Percentiles rank a stretch among this genome's conserved stretches.
Evolutionary conservation across 257 asterid species (phyloP).

Genomic region (Solanum corneliomulleri): DNA sequence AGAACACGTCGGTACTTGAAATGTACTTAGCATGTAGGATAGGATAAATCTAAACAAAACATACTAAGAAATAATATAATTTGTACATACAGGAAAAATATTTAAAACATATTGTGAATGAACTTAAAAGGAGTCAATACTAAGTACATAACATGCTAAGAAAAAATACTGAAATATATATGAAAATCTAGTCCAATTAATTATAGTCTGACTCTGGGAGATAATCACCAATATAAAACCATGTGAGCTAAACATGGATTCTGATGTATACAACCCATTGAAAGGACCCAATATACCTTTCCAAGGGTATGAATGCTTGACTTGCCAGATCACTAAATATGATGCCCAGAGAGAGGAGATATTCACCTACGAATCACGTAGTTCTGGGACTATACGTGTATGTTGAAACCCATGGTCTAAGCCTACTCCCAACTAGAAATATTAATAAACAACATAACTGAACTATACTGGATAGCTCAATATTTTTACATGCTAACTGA

Average conservation of each 20-base stretch:
- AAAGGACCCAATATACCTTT: neutral
- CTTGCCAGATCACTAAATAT: neutral
- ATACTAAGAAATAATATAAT: too few species aligned
- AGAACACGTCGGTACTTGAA: too few species aligned
- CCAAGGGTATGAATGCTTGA: neutral
- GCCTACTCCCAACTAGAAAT: neutral
- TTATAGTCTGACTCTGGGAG: neutral
- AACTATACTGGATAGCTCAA: too few species aligned
- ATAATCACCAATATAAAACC: neutral
- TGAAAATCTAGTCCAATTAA: too few species aligned
- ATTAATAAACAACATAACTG: too few species aligned
- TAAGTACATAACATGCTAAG: neutral
- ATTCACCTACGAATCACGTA: neutral
- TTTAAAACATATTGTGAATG: too few species aligned
- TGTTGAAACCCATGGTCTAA: rapidly evolving
- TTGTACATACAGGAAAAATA: neutral
- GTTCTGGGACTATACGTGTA: neutral
- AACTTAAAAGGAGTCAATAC: neutral
- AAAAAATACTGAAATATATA: too few species aligned
- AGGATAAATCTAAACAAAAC: too few species aligned
- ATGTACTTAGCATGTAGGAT: neutral
- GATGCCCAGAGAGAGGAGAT: neutral
- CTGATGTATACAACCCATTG: rapidly evolving
- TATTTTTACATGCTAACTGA: too few species aligned
- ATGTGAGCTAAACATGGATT: neutral